These are phyloP conservation scores for Cyclocybe aegerita DNA, from an alignment of 768 basidiomycete genomes.

Conservation along the genomic window DNA sequence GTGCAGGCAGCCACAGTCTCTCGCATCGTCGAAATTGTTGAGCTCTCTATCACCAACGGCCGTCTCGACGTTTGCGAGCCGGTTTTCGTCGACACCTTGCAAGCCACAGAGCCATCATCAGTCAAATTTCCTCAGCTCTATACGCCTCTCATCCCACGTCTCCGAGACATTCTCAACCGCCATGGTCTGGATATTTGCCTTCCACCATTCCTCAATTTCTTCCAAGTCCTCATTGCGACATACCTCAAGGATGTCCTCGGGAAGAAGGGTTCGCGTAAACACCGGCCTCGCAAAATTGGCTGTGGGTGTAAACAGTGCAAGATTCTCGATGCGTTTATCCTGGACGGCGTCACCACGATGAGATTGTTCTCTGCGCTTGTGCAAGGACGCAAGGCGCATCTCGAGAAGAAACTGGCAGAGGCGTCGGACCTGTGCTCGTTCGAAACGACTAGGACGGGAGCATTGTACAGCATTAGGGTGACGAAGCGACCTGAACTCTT, in stretches of 20 bases:
- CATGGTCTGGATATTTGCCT: slow-evolving; percentile 14
- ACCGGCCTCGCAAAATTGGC: slow-evolving; percentile 26
- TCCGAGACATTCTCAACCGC: slow-evolving; percentile 17
- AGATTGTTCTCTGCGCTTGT: slow-evolving; percentile 16
- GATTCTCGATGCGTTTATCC: slow-evolving; percentile 25
- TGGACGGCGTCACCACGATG: slow-evolving; percentile 9
- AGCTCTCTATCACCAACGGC: slow-evolving; percentile 20
- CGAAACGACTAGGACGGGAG: slow-evolving; percentile 20
- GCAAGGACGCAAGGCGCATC: slow-evolving; percentile 21
- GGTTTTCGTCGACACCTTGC: slow-evolving; percentile 22
- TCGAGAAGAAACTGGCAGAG: slow-evolving; percentile 16
- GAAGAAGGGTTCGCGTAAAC: slow-evolving; percentile 10
- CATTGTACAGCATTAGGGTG: slow-evolving; percentile 25
- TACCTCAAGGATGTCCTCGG: slow-evolving; percentile 29
- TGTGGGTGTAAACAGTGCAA: slow-evolving; percentile 31
- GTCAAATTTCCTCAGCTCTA: slow-evolving; percentile 27
- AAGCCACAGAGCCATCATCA: slow-evolving; percentile 7
- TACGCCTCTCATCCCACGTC: slow-evolving; percentile 22
- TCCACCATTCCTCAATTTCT: slow-evolving; percentile 28
- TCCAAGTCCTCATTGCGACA: slow-evolving; percentile 26
- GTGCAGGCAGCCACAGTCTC: slow-evolving; percentile 1
- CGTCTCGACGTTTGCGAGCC: slow-evolving; percentile 17
- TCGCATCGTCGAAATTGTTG: slow-evolving; percentile 24
- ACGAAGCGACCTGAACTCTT: slow-evolving; percentile 24
- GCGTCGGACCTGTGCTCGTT: slow-evolving; percentile 24